Conservation (phyloP, 2,329 filamentous ascomycete species). For the Colletotrichum plurivorum region DNA sequence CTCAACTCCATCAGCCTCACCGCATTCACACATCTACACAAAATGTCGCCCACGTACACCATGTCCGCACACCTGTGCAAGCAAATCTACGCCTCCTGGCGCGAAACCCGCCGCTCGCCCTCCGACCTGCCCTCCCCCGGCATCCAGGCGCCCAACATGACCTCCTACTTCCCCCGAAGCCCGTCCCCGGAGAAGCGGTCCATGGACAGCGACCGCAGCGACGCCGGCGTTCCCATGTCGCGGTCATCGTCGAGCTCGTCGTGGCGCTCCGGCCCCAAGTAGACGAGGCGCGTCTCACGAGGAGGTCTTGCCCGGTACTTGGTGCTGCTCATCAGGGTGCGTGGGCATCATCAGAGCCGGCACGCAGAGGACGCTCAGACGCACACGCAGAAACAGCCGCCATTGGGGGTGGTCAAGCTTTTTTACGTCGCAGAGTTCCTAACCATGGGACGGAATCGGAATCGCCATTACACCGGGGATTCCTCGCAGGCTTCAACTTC, state of each 20-base stretch:
- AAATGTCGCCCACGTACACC: slow-evolving; percentile 73
- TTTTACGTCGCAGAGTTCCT: too few species aligned
- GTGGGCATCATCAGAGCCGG: too few species aligned
- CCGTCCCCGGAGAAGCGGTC: slow-evolving; percentile 57
- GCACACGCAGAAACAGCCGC: too few species aligned
- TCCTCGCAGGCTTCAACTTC: too few species aligned
- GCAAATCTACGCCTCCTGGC: slow-evolving; percentile 72
- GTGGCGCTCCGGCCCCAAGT: slow-evolving; percentile 34
- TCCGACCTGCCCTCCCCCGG: slow-evolving; percentile 48
- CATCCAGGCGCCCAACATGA: slow-evolving; percentile 47
- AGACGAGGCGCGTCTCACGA: not conserved
- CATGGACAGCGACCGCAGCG: slow-evolving; percentile 62
- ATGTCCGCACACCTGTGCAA: slow-evolving; percentile 74
- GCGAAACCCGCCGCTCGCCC: slow-evolving; percentile 61
- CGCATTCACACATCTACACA: slow-evolving; percentile 22
- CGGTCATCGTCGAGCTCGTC: slow-evolving; percentile 47
- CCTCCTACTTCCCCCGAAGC: slow-evolving; percentile 46
- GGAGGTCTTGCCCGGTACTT: not conserved
- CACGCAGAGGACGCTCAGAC: too few species aligned
- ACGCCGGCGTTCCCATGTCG: slow-evolving; percentile 47
- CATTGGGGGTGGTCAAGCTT: too few species aligned
- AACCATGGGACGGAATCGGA: too few species aligned
- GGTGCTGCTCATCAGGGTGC: too few species aligned
- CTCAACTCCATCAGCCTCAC: slow-evolving; percentile 1
- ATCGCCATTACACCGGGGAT: too few species aligned